Base-by-base conservation (phyloP, 768 basidiomycete genomes). In the Cystobasidium onofrii region DNA sequence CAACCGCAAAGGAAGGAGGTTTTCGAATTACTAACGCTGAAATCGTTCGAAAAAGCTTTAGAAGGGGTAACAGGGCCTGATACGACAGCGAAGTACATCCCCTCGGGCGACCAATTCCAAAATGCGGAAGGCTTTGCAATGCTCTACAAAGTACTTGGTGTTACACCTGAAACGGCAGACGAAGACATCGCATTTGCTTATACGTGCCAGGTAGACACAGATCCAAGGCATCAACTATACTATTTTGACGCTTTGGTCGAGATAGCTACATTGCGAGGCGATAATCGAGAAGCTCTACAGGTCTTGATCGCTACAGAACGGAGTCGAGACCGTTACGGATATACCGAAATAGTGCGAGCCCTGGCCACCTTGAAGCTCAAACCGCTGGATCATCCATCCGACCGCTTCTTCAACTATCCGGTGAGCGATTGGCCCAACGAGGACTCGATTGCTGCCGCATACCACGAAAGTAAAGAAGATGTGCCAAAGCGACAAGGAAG, bases 301-400 rank as follows among this genome's bases (percentile, higher is more conserved):
- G 52, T 29, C 0, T 61, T 60, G 44, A 10, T 77, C 36, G 75
- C 43, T 0, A 23, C 72, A 15, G 77, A 75, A n/a, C 50, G 44
- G 0, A 74, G 72, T 29, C 20, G 23, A 6, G 75, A 60, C 4
- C 34, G 20, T n/a, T 44, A 7, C 27, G 29, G 75, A 9, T 18
- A 36, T 7, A n/a, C 31, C 1, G 75, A 77, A 27, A 25, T 79
- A 61, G 12, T 31, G 23, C 46, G 36, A 0, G 77, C 77, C 15
- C 74, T 72, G 64, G 1, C 25, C 0, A 76, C 64, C 20, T 54
- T 78, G 10, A 75, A 65, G 6, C 54, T 41, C 34, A 23, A 61
- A 29, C 15, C 18, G 23, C 52, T 20, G 9, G 1, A 36, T 17
- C 39, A n/a, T 9, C 33, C 61, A n/a, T 1, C 3, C 7, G 25